A percentile compares a stretch with the other conserved stretches of the same genome.
phyloP scores from a whole-genome alignment of 2,329 filamentous ascomycete genomes.

The Capronia americana region DNA sequence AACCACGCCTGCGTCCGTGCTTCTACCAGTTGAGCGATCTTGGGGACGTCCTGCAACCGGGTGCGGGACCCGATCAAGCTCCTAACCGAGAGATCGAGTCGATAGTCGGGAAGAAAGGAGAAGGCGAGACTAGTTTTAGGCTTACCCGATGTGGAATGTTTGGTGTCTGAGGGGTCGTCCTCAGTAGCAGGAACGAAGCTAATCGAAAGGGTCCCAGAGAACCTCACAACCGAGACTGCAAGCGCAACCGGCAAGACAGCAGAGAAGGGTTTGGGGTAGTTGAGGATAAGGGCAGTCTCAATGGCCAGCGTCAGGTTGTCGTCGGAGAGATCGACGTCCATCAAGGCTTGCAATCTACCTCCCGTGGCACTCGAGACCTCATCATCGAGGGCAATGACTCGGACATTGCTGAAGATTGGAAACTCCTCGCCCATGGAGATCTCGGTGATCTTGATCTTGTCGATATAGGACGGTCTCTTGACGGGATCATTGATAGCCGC shows the following conservation, averaged over 20 bases:
- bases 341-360: constrained; percentile 83
- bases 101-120: constrained; percentile 75
- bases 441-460: constrained; percentile 92
- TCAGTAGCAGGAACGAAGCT: constrained; percentile 79
- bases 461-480: constrained; percentile 88
- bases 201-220: constrained; percentile 91
- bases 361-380: constrained; percentile 62
- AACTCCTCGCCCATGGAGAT: constrained; percentile 95
- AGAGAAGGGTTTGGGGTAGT: constrained; percentile 88
- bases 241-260: constrained; percentile 91
- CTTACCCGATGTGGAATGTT: constrained; percentile 55
- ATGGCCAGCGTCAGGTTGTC: constrained; percentile 92
- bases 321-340: constrained; percentile 94
- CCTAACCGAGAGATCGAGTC: constrained; percentile 68
- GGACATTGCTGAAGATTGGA: constrained; percentile 97
- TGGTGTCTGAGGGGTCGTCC: constrained; percentile 42
- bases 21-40: constrained; percentile 70
- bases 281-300: constrained; percentile 91
- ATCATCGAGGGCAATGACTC: constrained; percentile 80
- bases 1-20: constrained; percentile 70
- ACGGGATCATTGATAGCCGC: constrained; percentile 84
- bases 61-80: constrained; percentile 68
- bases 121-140: constrained; percentile 88
- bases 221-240: constrained; percentile 88
- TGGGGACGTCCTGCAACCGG: constrained; percentile 69